Evolutionary conservation across 352 stramenopile genomes (phyloP).

Genomic region (Pseudoperonospora humuli): DNA sequence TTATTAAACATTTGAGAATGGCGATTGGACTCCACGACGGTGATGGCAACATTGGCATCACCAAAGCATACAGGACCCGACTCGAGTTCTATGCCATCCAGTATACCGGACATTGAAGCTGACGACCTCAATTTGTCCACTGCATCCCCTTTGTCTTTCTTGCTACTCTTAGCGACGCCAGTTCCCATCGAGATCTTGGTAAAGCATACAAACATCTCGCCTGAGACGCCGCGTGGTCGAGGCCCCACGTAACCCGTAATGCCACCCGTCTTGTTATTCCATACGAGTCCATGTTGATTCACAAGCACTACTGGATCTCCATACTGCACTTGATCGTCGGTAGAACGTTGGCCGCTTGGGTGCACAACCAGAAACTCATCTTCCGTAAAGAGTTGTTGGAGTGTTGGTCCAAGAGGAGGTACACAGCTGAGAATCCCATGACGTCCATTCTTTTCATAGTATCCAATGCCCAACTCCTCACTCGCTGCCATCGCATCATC

Average conservation of each 20-base stretch:
- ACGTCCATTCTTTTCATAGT: constrained; percentile 83
- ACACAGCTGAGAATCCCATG: constrained; percentile 80
- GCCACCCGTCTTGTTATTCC: constrained; percentile 85
- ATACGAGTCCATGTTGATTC: constrained; percentile 79
- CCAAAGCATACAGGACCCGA: constrained; percentile 47
- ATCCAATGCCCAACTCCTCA: constrained; percentile 44
- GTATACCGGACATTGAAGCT: constrained; percentile 13
- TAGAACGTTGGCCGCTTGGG: constrained; percentile 33
- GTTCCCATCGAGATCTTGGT: constrained; percentile 18
- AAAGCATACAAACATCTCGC: constrained; percentile 78
- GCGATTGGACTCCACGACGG: constrained; percentile 72
- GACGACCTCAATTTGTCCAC: constrained; percentile 14
- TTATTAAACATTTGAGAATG: constrained; percentile 83
- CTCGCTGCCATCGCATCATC: background rate
- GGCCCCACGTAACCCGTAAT: constrained; percentile 82
- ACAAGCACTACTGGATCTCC: constrained; percentile 71
- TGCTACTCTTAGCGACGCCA: constrained; percentile 15
- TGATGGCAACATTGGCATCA: constrained; percentile 63
- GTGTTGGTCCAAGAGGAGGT: constrained; percentile 58
- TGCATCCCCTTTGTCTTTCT: constrained; percentile 17
- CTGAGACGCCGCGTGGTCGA: constrained; percentile 47
- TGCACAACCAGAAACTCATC: constrained; percentile 78
- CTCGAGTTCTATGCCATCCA: constrained; percentile 6
- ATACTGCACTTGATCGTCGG: constrained; percentile 55
- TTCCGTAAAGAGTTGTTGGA: constrained; percentile 72